Conservation (phyloP, 2,329 filamentous ascomycete genomes). For the Scedosporium apiospermum region DNA sequence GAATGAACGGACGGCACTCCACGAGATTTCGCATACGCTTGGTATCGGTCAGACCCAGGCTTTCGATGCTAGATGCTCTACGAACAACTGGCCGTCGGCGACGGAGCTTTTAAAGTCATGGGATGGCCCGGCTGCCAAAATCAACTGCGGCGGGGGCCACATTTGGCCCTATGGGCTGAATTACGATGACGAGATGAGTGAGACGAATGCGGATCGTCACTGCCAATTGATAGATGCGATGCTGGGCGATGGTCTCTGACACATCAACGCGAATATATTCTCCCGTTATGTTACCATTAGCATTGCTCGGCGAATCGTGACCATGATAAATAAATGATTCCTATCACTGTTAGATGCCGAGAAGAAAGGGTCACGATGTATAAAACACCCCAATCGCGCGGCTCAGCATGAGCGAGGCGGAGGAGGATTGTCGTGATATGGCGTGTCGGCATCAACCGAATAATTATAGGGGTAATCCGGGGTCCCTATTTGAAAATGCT, state of each 20-base stretch:
- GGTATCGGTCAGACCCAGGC: conserved; percentile 33
- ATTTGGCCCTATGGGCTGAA: conserved; percentile 33
- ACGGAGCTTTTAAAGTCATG: conserved; percentile 27
- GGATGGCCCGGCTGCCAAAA: conserved; percentile 26
- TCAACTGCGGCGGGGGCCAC: conserved; percentile 29
- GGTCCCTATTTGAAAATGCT: too few relatives aligned
- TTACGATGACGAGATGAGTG: conserved; percentile 34
- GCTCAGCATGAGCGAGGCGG: too few relatives aligned
- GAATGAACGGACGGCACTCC: conserved; percentile 37
- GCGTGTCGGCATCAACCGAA: too few relatives aligned
- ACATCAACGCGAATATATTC: too few relatives aligned
- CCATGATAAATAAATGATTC: too few relatives aligned
- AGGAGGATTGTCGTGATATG: too few relatives aligned
- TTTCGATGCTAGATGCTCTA: conserved; percentile 27
- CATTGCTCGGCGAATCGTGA: too few relatives aligned
- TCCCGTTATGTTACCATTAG: too few relatives aligned
- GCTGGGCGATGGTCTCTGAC: conserved; percentile 26
- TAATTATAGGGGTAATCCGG: too few relatives aligned
- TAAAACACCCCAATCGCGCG: too few relatives aligned
- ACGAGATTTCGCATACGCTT: conserved; percentile 38
- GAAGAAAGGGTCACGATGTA: too few relatives aligned
- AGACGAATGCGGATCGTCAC: conserved; percentile 32
- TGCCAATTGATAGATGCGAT: conserved; percentile 33
- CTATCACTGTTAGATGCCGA: too few relatives aligned
- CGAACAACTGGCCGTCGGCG: conserved; percentile 31